These are phyloP conservation scores for Babesia bovis DNA, from an alignment of 169 alveolate species.

Conservation along the genomic window DNA sequence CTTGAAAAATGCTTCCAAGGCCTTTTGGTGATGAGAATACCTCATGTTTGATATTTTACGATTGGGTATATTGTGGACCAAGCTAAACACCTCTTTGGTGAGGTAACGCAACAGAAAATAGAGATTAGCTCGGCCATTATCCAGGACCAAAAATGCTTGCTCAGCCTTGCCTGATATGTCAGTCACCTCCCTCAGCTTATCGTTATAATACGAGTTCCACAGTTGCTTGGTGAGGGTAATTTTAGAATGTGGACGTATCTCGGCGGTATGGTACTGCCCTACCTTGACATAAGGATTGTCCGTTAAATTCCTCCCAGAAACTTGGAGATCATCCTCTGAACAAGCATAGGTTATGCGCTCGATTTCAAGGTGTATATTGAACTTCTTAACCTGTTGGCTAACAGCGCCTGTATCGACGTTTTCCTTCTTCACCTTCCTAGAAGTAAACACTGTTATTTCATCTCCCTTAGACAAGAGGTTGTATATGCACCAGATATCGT, in stretches of 20 bases:
- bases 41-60: conserved; percentile 31
- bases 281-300: conserved; percentile 65
- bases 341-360: conserved; percentile 69
- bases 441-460: conserved; percentile 63
- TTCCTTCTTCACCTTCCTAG: conserved; percentile 65
- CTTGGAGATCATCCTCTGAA: conserved; percentile 65
- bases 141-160: conserved; percentile 57
- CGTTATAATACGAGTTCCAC: conserved; percentile 53
- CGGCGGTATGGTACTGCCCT: conserved; percentile 78
- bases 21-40: conserved; percentile 37
- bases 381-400: conserved; percentile 59
- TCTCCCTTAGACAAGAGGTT: conserved; percentile 68
- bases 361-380: conserved; percentile 46
- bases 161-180: conserved; percentile 40
- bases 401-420: conserved; percentile 24
- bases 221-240: conserved; percentile 67
- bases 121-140: conserved; percentile 46
- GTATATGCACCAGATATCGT: conserved; percentile 75
- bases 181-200: conserved; percentile 22
- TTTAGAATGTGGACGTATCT: conserved; percentile 64
- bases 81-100: conserved; percentile 54
- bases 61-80: conserved; percentile 52
- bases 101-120: conserved; percentile 36
- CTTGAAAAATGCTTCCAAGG: conserved; percentile 40
- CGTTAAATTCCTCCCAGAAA: conserved; percentile 70